Evolutionary conservation across 208 protist genomes (phyloP).

Genomic region (Acanthamoeba royreba): DNA sequence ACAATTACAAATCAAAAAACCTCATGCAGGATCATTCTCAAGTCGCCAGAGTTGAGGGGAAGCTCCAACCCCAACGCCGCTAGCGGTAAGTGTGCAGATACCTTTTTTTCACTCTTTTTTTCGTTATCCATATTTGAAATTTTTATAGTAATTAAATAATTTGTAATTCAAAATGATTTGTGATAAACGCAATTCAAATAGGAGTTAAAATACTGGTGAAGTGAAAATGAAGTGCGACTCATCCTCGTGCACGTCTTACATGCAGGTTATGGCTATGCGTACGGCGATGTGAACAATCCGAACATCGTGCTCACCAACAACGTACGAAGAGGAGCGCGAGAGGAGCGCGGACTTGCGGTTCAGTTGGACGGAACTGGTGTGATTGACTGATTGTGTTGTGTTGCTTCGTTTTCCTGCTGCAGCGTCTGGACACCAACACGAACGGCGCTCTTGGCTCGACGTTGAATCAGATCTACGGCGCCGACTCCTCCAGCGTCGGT

Average conservation of each 20-base stretch:
- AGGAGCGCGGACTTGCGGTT: neutral
- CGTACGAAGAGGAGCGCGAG: neutral
- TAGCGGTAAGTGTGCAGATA: neutral
- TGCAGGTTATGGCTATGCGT: slow-evolving; percentile 53
- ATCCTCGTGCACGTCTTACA: neutral
- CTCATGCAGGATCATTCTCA: neutral
- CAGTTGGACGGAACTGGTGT: neutral
- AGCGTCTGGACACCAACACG: slow-evolving; percentile 49
- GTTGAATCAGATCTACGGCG: slow-evolving; percentile 52
- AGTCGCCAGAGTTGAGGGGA: neutral
- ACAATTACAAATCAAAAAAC: neutral
- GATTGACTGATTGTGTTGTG: neutral
- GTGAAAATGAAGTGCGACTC: neutral
- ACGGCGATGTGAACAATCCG: slow-evolving; percentile 47
- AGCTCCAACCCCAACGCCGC: neutral
- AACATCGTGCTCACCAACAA: neutral
- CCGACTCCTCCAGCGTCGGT: neutral
- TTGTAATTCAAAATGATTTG: no score
- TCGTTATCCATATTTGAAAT: no score
- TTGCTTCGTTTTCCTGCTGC: neutral
- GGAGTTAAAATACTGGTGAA: no score
- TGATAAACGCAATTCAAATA: no score
- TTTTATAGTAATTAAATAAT: no score
- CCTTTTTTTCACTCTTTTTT: neutral
- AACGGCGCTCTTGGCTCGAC: slow-evolving; percentile 51